phyloP scores from a whole-genome alignment of 1,284 basidiomycete genomes.

The Trametes sp. region DNA sequence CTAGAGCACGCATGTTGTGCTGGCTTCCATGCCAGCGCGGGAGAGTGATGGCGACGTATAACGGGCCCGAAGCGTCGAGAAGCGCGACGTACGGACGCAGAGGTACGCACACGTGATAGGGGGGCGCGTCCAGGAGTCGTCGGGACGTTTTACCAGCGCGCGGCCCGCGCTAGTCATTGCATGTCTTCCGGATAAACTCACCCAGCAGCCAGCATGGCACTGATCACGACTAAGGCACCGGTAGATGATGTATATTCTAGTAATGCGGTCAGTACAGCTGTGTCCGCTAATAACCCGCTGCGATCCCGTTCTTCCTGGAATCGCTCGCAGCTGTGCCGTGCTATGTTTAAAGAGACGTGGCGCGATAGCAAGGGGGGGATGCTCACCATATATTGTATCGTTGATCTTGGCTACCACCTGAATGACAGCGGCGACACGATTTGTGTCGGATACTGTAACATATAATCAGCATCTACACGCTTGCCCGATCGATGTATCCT shows the following conservation, averaged over 20 bases:
- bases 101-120: conserved; percentile 7
- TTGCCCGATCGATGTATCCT: neutral
- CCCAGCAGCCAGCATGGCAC: neutral
- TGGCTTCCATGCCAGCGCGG: neutral
- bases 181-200: conserved; percentile 13
- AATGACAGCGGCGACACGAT: conserved; percentile 71
- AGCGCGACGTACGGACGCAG: neutral
- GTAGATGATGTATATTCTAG: conserved; percentile 7
- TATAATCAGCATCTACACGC: neutral
- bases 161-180: neutral
- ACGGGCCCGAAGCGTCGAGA: neutral
- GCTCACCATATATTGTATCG: conserved; percentile 65
- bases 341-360: conserved; percentile 17
- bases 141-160: neutral
- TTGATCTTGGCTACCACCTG: conserved; percentile 71
- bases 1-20: neutral
- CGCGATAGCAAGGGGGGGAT: conserved; percentile 8
- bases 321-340: conserved; percentile 73
- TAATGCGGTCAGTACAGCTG: conserved; percentile 10
- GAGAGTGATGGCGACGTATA: neutral
- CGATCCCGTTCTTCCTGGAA: conserved; percentile 85
- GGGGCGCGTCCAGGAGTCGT: neutral
- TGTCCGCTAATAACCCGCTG: conserved; percentile 71
- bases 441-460: conserved; percentile 53
- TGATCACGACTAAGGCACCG: conserved; percentile 14